Evolutionary conservation across 306 rosid genomes (phyloP).

Genomic region (Glycine soja): DNA sequence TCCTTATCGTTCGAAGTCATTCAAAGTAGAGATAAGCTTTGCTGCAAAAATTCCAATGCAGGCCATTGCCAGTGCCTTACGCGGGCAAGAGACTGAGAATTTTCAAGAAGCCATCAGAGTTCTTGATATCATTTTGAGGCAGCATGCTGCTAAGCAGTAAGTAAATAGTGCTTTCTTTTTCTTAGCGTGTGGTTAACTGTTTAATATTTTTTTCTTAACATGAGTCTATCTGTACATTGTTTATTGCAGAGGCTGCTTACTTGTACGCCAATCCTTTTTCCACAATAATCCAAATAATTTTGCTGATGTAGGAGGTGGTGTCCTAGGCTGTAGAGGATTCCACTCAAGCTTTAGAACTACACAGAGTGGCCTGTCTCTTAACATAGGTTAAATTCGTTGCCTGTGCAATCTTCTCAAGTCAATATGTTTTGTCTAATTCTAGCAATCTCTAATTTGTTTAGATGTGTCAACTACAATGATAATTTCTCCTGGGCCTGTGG

Average conservation of each 20-base stretch:
- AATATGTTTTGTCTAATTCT: slow-evolving; percentile 29
- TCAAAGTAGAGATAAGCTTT: slow-evolving; percentile 78
- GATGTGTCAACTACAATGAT: slow-evolving; percentile 98
- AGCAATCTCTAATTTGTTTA: slow-evolving; percentile 34
- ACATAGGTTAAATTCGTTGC: slow-evolving; percentile 63
- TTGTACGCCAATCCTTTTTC: slow-evolving; percentile 87
- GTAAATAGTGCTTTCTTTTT: slow-evolving; percentile 41
- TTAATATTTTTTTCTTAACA: too few relatives aligned
- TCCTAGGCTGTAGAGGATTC: slow-evolving; percentile 92
- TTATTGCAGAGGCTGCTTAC: slow-evolving; percentile 86
- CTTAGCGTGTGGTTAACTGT: neutral
- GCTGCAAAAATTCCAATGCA: slow-evolving; percentile 93
- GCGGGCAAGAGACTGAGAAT: slow-evolving; percentile 91
- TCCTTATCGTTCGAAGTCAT: slow-evolving; percentile 67
- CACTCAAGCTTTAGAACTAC: slow-evolving; percentile 94
- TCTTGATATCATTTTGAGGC: slow-evolving; percentile 84
- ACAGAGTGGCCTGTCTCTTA: slow-evolving; percentile 89
- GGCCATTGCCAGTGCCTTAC: slow-evolving; percentile 80
- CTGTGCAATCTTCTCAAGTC: neutral
- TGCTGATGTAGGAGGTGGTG: slow-evolving; percentile 93
- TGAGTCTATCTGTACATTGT: neutral
- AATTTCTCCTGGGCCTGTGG: slow-evolving; percentile 89
- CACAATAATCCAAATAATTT: slow-evolving; percentile 80
- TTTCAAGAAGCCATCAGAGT: slow-evolving; percentile 93
- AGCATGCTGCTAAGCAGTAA: slow-evolving; percentile 92